Percentiles rank a stretch among this genome's conserved stretches.
phyloP scores from a whole-genome alignment of 164 flowering plant species.

The Annona squamosa region DNA sequence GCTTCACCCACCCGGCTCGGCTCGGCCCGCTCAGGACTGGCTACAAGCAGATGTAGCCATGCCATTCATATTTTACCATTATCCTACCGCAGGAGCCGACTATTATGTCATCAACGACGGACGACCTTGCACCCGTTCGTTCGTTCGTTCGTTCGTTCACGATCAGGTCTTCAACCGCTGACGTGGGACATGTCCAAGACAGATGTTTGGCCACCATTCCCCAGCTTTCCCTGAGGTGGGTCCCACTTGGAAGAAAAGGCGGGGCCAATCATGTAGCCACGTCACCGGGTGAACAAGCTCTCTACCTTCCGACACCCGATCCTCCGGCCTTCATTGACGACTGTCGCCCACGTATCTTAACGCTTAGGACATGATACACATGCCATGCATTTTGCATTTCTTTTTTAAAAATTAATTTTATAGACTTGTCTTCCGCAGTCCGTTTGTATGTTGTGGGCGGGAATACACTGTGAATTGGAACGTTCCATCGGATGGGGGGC shows the following conservation, averaged over 20 bases:
- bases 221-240: neutral
- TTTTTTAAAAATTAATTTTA: no score
- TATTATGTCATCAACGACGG: neutral
- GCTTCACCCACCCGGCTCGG: neutral
- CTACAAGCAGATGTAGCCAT: neutral
- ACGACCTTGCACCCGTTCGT: neutral
- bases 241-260: neutral
- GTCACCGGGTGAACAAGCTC: neutral
- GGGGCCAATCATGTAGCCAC: neutral
- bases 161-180: neutral
- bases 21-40: neutral
- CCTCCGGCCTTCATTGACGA: neutral
- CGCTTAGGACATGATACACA: neutral
- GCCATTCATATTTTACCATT: neutral
- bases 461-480: neutral
- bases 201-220: neutral
- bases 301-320: neutral
- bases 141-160: no score
- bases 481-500: no score
- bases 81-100: neutral
- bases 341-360: neutral
- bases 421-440: neutral
- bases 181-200: neutral
- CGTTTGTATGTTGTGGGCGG: neutral
- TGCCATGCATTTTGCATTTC: neutral